A percentile compares a stretch with the other conserved stretches of the same genome.
phyloP scores from a whole-genome alignment of 23 red algal genomes.

The Gracilaria domingensis region DNA sequence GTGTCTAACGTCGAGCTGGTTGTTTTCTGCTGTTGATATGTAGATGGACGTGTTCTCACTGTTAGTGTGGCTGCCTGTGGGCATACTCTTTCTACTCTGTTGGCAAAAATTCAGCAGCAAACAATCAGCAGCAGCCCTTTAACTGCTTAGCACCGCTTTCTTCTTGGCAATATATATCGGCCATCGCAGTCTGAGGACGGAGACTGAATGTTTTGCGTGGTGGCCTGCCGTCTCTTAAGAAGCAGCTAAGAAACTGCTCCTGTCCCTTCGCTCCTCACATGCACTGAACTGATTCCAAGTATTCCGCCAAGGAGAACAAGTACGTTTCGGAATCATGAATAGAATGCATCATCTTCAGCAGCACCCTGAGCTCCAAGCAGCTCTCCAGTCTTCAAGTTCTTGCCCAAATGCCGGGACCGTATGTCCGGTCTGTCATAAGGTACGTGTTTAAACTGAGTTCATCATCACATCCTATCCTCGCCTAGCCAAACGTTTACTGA shows the following conservation, averaged over 20 bases:
- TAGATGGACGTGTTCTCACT: neutral
- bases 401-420: conserved; percentile 3
- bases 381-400: conserved; percentile 1
- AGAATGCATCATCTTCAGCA: conserved; percentile 15
- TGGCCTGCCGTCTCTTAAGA: neutral
- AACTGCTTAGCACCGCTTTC: neutral
- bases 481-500: neutral
- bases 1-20: neutral
- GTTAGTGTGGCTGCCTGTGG: neutral
- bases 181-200: neutral
- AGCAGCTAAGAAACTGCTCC: neutral
- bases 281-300: conserved; percentile 4
- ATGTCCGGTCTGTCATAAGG: conserved; percentile 58
- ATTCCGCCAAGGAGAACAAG: neutral
- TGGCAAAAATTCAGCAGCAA: no score
- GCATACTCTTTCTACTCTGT: neutral
- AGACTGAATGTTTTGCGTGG: neutral
- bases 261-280: conserved; percentile 32
- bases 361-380: conserved; percentile 12
- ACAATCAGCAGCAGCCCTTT: conserved; percentile 35
- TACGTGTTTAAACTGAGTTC: conserved; percentile 14
- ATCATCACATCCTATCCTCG: neutral
- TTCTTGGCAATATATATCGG: neutral
- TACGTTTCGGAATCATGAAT: conserved; percentile 13
- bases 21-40: conserved; percentile 5